phyloP scores from a whole-genome alignment of 805 yeast genomes.

The Trichomonascus vanleenenianus region DNA sequence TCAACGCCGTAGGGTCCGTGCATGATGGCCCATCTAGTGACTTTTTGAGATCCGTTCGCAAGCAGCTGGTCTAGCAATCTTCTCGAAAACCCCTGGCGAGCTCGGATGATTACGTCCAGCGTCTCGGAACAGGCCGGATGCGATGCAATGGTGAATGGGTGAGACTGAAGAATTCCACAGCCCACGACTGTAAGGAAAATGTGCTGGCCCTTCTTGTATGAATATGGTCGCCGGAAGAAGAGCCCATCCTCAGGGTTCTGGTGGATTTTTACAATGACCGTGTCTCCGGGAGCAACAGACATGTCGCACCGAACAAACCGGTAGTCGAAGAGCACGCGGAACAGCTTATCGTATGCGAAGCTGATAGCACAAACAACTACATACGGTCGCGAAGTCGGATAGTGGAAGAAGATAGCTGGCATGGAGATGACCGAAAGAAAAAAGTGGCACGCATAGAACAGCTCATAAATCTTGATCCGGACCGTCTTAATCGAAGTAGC shows the following conservation, averaged over 20 bases:
- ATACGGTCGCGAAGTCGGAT: conserved; percentile 17
- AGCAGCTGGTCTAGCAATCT: conserved; percentile 10
- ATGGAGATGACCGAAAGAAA: conserved; percentile 13
- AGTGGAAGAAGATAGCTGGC: conserved; percentile 17
- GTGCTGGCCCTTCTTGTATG: conserved; percentile 20
- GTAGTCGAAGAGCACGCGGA: conserved; percentile 14
- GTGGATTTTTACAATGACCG: conserved; percentile 12
- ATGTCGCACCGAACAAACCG: conserved; percentile 12
- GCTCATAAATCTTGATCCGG: conserved; percentile 14
- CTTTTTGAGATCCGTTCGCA: conserved; percentile 1
- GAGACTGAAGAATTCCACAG: conserved; percentile 17
- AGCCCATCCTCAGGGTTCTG: not conserved
- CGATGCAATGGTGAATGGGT: conserved; percentile 23
- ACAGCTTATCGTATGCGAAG: conserved; percentile 17
- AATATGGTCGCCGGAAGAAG: conserved; percentile 5
- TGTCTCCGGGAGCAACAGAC: conserved; percentile 15
- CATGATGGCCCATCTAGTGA: conserved; percentile 11
- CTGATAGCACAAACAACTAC: conserved; percentile 17
- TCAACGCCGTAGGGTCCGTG: conserved; percentile 23
- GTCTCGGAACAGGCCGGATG: conserved; percentile 8
- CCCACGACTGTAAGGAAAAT: conserved; percentile 17
- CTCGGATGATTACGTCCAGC: conserved; percentile 25
- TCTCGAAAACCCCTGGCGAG: conserved; percentile 25
- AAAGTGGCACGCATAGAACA: conserved; percentile 18
- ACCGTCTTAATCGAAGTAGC: conserved; percentile 11